These are phyloP conservation scores for Aureococcus anophagefferens DNA, from an alignment of 108 stramenopile species.

Conservation along the genomic window DNA sequence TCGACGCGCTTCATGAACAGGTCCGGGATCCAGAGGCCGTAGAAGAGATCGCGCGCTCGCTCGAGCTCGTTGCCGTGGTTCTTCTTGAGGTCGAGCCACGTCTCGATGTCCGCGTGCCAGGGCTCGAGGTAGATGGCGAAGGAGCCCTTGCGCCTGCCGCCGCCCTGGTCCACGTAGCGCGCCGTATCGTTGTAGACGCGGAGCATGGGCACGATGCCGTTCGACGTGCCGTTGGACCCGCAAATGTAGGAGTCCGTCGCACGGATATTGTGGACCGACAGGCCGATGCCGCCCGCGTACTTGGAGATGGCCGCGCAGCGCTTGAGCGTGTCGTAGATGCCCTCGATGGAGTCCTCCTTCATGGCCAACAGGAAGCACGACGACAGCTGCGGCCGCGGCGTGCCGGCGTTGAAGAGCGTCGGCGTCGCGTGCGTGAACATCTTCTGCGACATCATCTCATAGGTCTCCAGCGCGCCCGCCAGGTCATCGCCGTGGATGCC, in stretches of 20 bases:
- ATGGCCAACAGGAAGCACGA: slow-evolving; percentile 88
- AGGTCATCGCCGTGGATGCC: slow-evolving; percentile 82
- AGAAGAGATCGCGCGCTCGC: slow-evolving; percentile 87
- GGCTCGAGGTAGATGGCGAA: slow-evolving; percentile 94
- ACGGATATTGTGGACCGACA: slow-evolving; percentile 85
- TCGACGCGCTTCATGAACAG: slow-evolving; percentile 93
- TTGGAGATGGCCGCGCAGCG: slow-evolving; percentile 86
- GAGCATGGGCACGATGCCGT: slow-evolving; percentile 98
- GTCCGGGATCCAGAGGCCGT: slow-evolving; percentile 91
- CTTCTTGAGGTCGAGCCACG: slow-evolving; percentile 84
- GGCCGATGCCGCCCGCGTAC: slow-evolving; percentile 87
- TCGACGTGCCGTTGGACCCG: slow-evolving; percentile 84
- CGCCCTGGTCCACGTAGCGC: slow-evolving; percentile 93
- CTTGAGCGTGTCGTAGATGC: slow-evolving; percentile 93
- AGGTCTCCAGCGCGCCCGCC: slow-evolving; percentile 78
- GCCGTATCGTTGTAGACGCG: slow-evolving; percentile 91
- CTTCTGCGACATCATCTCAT: slow-evolving; percentile 82
- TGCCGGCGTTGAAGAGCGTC: slow-evolving; percentile 91
- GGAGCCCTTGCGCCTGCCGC: slow-evolving; percentile 89
- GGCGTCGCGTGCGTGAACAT: slow-evolving; percentile 94
- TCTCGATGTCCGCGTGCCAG: slow-evolving; percentile 90
- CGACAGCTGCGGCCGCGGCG: slow-evolving; percentile 84
- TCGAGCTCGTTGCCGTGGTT: slow-evolving; percentile 95
- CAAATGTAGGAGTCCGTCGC: slow-evolving; percentile 76
- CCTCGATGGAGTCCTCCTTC: slow-evolving; percentile 89